Conservation (phyloP, 2,329 filamentous ascomycete genomes). For the Ascomycota sp. region DNA sequence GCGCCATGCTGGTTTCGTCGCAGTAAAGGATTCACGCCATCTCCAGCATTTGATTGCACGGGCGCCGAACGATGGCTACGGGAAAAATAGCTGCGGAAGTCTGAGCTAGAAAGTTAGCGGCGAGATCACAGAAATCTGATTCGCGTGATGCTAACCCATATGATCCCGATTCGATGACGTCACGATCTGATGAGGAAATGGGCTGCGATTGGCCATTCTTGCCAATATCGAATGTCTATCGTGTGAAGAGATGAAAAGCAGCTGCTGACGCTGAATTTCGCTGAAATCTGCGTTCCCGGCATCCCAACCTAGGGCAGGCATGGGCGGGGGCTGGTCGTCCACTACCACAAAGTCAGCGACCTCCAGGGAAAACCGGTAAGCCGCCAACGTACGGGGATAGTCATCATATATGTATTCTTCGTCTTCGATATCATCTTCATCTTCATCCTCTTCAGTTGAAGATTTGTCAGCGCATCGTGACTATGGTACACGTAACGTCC, state of each 20-base stretch:
- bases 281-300: conserved; percentile 30
- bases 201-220: conserved; percentile 25
- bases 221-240: conserved; percentile 11
- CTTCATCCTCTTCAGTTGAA: conserved; percentile 29
- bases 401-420: conserved; percentile 42
- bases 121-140: not conserved
- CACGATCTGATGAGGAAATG: conserved; percentile 36
- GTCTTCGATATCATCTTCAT: conserved; percentile 53
- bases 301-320: conserved; percentile 37
- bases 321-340: conserved; percentile 11
- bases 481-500: too few relatives aligned
- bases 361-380: not conserved
- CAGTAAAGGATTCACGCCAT: conserved; percentile 73
- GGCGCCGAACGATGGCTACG: conserved; percentile 32
- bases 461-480: conserved; percentile 1
- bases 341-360: not conserved
- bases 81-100: conserved; percentile 28
- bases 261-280: conserved; percentile 23
- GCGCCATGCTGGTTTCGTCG: conserved; percentile 33
- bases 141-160: conserved; percentile 17
- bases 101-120: conserved; percentile 7
- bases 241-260: conserved; percentile 24
- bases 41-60: conserved; percentile 42
- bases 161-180: conserved; percentile 34
- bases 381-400: conserved; percentile 28